Evolutionary conservation across 345 rosid species (phyloP).

Genomic region (Conringia planisiliqua): DNA sequence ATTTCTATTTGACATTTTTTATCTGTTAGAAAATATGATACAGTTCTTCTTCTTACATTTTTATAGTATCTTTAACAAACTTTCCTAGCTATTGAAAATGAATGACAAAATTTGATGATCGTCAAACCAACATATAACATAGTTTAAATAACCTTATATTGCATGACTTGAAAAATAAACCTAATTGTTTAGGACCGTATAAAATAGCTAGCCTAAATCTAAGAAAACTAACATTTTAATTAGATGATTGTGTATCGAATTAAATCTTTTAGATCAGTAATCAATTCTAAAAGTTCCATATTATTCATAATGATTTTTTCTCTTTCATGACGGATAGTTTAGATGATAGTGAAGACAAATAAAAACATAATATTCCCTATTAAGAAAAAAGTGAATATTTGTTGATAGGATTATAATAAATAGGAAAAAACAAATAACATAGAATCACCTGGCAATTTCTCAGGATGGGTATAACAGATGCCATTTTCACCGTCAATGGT

Average conservation of each 20-base stretch:
- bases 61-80: neutral
- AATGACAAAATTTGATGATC: neutral
- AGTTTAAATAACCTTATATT: neutral
- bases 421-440: neutral
- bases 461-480: conserved; percentile 96
- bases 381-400: neutral
- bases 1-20: neutral
- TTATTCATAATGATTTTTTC: neutral
- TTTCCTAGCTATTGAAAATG: neutral
- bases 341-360: neutral
- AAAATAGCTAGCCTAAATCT: neutral
- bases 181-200: too few species aligned
- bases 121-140: too few species aligned
- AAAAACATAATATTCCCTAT: neutral
- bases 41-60: neutral
- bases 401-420: neutral
- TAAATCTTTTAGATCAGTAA: neutral
- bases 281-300: neutral
- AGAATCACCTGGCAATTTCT: conserved; percentile 80
- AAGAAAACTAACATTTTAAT: neutral
- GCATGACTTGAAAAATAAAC: neutral
- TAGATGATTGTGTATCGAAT: neutral
- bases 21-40: neutral
- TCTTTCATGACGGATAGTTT: neutral
- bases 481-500: conserved; percentile 95